phyloP scores from a whole-genome alignment of 2,329 filamentous ascomycete species.

The Aureobasidium sp. region DNA sequence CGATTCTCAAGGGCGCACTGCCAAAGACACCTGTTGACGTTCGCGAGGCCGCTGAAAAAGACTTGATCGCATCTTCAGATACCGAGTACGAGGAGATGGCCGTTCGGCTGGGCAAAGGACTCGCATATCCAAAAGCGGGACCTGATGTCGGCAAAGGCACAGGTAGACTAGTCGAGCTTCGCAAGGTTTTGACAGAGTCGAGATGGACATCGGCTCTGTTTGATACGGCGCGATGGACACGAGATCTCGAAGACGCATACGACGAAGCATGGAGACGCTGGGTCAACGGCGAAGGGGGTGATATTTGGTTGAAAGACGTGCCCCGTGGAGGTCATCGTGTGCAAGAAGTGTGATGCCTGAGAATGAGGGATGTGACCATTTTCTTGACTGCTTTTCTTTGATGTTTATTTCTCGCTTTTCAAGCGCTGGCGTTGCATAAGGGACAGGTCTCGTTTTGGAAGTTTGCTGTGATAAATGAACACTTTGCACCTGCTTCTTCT shows the following conservation, averaged over 20 bases:
- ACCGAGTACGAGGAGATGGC: slow-evolving; percentile 78
- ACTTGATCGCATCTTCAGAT: slow-evolving; percentile 73
- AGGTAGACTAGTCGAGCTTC: slow-evolving; percentile 71
- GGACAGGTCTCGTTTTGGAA: background rate
- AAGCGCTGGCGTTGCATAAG: slow-evolving; percentile 6
- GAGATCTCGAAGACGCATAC: slow-evolving; percentile 82
- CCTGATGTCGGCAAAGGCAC: slow-evolving; percentile 46
- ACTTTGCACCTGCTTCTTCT: background rate
- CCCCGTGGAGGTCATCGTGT: slow-evolving; percentile 7
- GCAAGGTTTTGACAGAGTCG: slow-evolving; percentile 72
- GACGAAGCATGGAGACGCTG: slow-evolving; percentile 81
- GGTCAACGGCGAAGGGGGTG: slow-evolving; percentile 79
- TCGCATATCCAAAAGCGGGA: slow-evolving; percentile 49
- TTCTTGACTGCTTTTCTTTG: background rate
- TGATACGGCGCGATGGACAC: slow-evolving; percentile 84
- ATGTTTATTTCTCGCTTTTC: background rate
- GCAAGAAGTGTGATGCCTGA: background rate
- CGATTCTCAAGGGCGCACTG: slow-evolving; percentile 82
- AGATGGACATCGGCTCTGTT: slow-evolving; percentile 86
- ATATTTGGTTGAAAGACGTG: slow-evolving; percentile 66
- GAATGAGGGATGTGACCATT: background rate
- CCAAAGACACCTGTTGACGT: slow-evolving; percentile 55
- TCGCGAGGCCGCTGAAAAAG: slow-evolving; percentile 60
- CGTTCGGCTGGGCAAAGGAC: slow-evolving; percentile 55
- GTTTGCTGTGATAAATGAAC: background rate